Percentiles rank a stretch among this genome's conserved stretches.
Conservation (phyloP, 2,329 filamentous ascomycete genomes). For the Fusarium sp. region DNA sequence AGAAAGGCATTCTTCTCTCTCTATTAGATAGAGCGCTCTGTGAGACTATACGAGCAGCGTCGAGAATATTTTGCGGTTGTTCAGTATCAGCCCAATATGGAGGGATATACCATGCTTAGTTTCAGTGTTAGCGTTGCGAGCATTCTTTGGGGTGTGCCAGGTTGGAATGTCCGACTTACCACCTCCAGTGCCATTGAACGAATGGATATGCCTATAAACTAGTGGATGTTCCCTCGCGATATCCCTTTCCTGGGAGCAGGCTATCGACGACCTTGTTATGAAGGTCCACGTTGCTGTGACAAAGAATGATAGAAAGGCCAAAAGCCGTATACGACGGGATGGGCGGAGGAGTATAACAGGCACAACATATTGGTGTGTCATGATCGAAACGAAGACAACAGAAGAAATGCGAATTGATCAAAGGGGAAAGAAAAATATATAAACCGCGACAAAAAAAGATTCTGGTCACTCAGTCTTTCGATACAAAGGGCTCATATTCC, state of each 20-base stretch:
- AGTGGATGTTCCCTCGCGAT: not conserved
- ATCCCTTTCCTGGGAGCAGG: accelerated
- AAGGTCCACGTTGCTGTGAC: not conserved
- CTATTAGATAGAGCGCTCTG: not conserved
- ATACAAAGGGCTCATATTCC: not conserved
- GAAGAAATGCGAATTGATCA: not conserved
- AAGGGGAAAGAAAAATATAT: not conserved
- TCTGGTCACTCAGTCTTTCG: not conserved
- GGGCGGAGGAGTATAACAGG: not conserved
- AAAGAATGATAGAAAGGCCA: not conserved
- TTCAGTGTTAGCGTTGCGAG: not conserved
- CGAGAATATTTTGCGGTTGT: not conserved
- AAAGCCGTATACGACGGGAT: not conserved
- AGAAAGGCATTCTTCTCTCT: not conserved
- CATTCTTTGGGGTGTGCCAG: not conserved
- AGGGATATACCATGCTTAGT: slow-evolving; percentile 1
- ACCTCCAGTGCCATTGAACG: not conserved
- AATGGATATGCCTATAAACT: not conserved
- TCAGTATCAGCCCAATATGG: not conserved
- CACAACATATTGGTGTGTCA: not conserved
- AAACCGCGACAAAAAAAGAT: no score
- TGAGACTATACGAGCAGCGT: not conserved
- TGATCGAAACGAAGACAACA: not conserved
- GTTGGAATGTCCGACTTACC: not conserved
- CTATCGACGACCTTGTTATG: accelerated